Evolutionary conservation across 257 asterid genomes (phyloP).

Genomic region (Lavandula angustifolia): DNA sequence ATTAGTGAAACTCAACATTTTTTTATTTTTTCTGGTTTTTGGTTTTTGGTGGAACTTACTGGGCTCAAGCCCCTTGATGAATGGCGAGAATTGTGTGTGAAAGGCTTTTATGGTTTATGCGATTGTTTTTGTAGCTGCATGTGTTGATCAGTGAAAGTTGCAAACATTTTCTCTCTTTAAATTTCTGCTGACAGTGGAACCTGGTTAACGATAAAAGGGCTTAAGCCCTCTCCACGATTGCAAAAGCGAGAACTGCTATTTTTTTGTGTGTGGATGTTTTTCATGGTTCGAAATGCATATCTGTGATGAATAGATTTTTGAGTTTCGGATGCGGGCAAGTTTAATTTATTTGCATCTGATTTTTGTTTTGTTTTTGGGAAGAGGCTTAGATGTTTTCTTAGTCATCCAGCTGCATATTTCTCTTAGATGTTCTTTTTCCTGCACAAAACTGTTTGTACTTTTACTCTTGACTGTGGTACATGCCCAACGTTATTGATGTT

Average conservation of each 20-base stretch:
- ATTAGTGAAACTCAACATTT: background rate
- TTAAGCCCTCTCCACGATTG: conserved; percentile 55
- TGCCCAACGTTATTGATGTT: background rate
- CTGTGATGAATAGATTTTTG: conserved; percentile 3
- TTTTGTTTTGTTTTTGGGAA: too few species aligned
- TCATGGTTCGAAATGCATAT: background rate
- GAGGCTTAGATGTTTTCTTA: conserved; percentile 13
- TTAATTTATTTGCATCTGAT: background rate
- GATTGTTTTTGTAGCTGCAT: background rate
- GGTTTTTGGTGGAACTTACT: background rate
- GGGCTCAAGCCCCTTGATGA: background rate
- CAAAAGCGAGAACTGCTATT: conserved; percentile 64
- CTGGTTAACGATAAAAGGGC: conserved; percentile 69
- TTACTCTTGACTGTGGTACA: background rate
- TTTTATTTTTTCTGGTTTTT: background rate
- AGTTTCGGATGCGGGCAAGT: conserved; percentile 10
- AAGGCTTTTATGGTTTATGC: too few species aligned
- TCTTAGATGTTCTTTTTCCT: background rate
- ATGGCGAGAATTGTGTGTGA: too few species aligned
- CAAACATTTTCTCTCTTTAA: background rate
- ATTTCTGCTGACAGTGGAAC: too few species aligned
- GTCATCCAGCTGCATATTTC: conserved; percentile 18
- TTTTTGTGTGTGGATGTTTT: conserved; percentile 32
- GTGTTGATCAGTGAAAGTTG: background rate
- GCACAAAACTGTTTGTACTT: background rate